Base-by-base conservation (phyloP, 345 rosid species). In the Pugionium cornutum region DNA sequence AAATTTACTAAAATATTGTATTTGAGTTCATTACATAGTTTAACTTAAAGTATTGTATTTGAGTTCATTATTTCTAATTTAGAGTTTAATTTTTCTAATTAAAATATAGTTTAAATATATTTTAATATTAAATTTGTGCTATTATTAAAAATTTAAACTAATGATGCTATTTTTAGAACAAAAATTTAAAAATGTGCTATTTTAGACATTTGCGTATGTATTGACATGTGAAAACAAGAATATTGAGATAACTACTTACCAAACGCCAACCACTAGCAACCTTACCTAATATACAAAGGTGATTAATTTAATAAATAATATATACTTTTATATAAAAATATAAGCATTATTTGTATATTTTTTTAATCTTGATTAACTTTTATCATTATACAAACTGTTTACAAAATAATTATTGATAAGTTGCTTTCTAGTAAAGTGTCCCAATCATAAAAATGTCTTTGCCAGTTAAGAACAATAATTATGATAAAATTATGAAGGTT, bases 221-320 rank as follows among this genome's bases (percentile, higher is more conserved):
- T 45, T 73, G 32, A 32, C 3, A 66, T 51, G 33, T 39, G 67
- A 59, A 73, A 53, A 73, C 77, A 73, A 59, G 40, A 73, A 73
- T 66, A 73, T 66, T 51, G 43, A 66, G 60, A 44, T 18, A 66
- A 66, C 62, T 66, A 58, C 72, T 66, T 73, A 52, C 72, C 63
- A 73, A 73, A 66, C 72, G 44, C 36, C 67, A 73, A 66, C 52
- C 72, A 59, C 67, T 66, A 45, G 37, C 77, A 66, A 66, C 72
- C 72, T 58, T 59, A 66, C 72, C 67, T 66, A 58, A 27, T 18
- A 30, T 53, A 58, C 55, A 58, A 25, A 66, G 41, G 31, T 37
- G 43, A 51, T 52, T 73, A 36, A 5, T 35, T 44, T 35, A 4
- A 25, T 31, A 58, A 11, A 26, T 31, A 29, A 36, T 3, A 3